Evolutionary conservation across 441 rosid genomes (phyloP).

Genomic region (Pelargonium cotyledonis): DNA sequence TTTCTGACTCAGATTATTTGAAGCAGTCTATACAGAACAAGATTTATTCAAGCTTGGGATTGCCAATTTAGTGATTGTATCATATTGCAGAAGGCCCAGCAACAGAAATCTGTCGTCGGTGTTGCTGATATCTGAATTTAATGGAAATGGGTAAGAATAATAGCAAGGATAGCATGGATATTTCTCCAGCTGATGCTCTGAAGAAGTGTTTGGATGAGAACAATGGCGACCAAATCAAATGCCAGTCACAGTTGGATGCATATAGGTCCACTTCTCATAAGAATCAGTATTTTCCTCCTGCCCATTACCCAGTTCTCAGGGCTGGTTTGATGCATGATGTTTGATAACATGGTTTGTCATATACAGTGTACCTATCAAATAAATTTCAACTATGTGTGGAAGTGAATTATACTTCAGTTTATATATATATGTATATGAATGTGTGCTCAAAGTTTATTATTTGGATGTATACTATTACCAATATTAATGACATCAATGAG

Average conservation of each 20-base stretch:
- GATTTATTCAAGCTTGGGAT: no score
- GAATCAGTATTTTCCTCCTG: not conserved
- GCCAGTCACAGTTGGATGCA: slow-evolving; percentile 7
- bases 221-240: slow-evolving; percentile 4
- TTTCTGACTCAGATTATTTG: no score
- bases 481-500: no score
- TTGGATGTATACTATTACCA: no score
- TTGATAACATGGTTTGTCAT: not conserved
- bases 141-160: not conserved
- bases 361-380: not conserved
- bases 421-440: no score
- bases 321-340: slow-evolving; percentile 10
- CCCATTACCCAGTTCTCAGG: slow-evolving; percentile 1
- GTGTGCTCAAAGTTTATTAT: not conserved
- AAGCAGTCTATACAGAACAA: no score
- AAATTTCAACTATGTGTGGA: not conserved
- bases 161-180: not conserved
- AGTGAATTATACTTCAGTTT: not conserved
- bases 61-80: no score
- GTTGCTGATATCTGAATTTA: not conserved
- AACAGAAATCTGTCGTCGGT: no score
- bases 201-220: slow-evolving; percentile 10
- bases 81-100: no score
- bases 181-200: not conserved
- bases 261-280: slow-evolving; percentile 5